Base-by-base conservation (phyloP, 306 rosid species). In the Potentilla sterilis region DNA sequence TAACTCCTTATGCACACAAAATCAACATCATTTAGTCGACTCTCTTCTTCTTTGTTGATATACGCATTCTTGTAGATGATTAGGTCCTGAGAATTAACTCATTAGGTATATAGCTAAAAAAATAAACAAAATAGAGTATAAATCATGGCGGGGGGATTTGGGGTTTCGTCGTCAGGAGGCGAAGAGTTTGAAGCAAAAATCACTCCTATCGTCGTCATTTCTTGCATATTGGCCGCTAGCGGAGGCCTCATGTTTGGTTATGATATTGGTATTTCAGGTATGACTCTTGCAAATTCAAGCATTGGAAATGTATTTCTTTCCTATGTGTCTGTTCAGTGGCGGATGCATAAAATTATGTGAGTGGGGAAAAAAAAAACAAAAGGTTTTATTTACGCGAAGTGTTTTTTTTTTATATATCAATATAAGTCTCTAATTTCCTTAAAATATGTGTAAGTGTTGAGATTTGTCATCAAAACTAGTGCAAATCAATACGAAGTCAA, bases 181-280 rank as follows among this genome's bases (percentile, higher is more conserved):
- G 57, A 41, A 15, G 66, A 81, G 0, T 89, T 84, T 63, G 90
- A 89, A 49, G 90, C 90, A 0, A 85, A 14, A 74, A 87, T 86
- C 67, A 89, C 90, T 0, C 32, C 75, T 0, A 19, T 87, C 8
- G 91, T 85, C 62, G 51, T 87, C 10, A 37, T 85, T 8, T 89
- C 94, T 1, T 87, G 87, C 74, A 49, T 89, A 7, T 68, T 87
- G 90, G 89, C 90, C 0, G 90, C 91, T 11, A 73, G 85, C 6
- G 87, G 95, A 13, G 91, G 95, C 5, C 89, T 89, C 32, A 89
- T 89, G 94, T 87, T 89, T 59, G 89, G 94, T 61, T 89, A 83
- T 48, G 94, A 89, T 21, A 61, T 87, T 42, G 91, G 91, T 35
- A 83, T 89, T 76, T 87, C 94, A 1, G 90, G 90, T 83, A 61